These are phyloP conservation scores for Actinomortierella ambigua DNA, from an alignment of 371 early-diverging fungal species.

Conservation along the genomic window DNA sequence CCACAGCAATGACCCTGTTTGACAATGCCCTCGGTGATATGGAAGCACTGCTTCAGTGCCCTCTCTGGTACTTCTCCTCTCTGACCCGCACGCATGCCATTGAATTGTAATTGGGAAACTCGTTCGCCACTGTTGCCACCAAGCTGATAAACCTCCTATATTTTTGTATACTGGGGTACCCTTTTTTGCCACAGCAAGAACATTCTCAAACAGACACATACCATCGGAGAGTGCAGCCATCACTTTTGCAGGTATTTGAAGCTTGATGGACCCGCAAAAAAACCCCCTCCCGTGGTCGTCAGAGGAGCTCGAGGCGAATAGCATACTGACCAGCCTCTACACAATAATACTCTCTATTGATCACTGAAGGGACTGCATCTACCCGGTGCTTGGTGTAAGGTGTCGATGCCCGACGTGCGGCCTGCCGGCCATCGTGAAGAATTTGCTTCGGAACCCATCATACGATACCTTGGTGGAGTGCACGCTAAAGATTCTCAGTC, in stretches of 20 bases:
- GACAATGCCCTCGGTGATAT: slow-evolving; percentile 30
- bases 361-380: slow-evolving; percentile 25
- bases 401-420: slow-evolving; percentile 38
- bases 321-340: no score
- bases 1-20: slow-evolving; percentile 19
- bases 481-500: slow-evolving; percentile 12
- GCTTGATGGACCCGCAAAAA: no score
- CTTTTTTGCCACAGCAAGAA: slow-evolving; percentile 1
- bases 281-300: no score
- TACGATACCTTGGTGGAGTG: slow-evolving; percentile 47
- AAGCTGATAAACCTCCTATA: no score
- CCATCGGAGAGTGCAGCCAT: slow-evolving; percentile 42
- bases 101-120: no score
- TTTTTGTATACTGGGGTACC: no score
- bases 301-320: no score
- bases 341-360: no score
- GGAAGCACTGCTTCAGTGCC: slow-evolving; percentile 22
- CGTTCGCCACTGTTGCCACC: no score
- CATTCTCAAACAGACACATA: slow-evolving; percentile 22
- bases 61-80: slow-evolving; percentile 19
- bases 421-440: slow-evolving; percentile 35
- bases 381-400: slow-evolving; percentile 19
- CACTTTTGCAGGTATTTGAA: slow-evolving; percentile 36
- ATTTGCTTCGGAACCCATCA: slow-evolving; percentile 29
- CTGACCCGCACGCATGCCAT: no score